phyloP scores from a whole-genome alignment of 495 filamentous ascomycete genomes.

The Friedmanniomyces endolithicus region DNA sequence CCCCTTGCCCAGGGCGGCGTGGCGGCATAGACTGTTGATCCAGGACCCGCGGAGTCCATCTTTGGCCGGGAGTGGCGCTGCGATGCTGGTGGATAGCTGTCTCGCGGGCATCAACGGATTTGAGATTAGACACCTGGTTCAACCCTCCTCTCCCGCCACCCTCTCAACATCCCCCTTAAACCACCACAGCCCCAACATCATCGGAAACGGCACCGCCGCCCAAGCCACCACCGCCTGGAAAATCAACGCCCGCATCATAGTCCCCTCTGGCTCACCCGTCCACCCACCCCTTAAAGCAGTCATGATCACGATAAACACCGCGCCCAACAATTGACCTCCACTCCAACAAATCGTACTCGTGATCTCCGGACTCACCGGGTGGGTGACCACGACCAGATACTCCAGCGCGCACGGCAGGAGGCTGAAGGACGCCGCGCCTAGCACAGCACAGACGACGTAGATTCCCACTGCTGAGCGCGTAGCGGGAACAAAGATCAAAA shows the following conservation, averaged over 20 bases:
- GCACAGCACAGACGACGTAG: constrained; percentile 51
- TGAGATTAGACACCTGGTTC: not conserved
- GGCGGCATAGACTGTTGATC: too few species aligned
- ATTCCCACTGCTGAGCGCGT: constrained; percentile 57
- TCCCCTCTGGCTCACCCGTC: constrained; percentile 42
- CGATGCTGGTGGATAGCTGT: too few species aligned
- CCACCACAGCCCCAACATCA: constrained; percentile 43
- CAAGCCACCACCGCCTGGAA: constrained; percentile 62
- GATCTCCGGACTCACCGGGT: constrained; percentile 79
- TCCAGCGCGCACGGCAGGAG: constrained; percentile 78
- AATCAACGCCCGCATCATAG: constrained; percentile 63
- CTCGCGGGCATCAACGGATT: too few species aligned
- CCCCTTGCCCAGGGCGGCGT: too few species aligned
- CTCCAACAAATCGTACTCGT: constrained; percentile 73
- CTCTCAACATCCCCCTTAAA: not conserved
- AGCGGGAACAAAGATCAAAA: constrained; percentile 66
- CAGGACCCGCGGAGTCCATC: too few species aligned
- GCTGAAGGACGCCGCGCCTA: constrained; percentile 71
- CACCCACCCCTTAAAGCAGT: constrained; percentile 58
- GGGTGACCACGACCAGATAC: constrained; percentile 72
- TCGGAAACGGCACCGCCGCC: constrained; percentile 51
- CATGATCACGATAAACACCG: constrained; percentile 68
- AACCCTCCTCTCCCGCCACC: not conserved
- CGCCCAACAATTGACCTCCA: constrained; percentile 68
- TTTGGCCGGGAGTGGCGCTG: too few species aligned